These are phyloP conservation scores for Lipomyces mesembrius DNA, from an alignment of 805 yeast species.

Conservation along the genomic window DNA sequence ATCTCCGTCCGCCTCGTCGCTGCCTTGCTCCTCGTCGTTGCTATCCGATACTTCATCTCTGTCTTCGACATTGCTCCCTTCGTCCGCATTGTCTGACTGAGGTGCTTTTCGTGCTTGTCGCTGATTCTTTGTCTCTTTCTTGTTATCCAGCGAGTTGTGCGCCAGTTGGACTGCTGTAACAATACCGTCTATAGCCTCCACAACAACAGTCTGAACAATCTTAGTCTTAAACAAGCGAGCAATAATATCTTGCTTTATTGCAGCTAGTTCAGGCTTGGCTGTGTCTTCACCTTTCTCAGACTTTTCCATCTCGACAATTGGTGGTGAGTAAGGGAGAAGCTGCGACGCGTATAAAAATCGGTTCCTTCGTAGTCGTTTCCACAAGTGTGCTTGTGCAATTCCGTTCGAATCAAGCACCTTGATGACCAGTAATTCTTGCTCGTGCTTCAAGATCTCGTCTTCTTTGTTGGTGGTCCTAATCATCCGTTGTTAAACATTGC, in stretches of 20 bases:
- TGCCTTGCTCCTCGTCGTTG: conserved; percentile 40
- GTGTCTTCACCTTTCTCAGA: conserved; percentile 13
- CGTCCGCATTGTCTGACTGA: conserved; percentile 20
- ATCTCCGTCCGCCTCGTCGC: conserved; percentile 13
- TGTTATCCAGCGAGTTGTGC: conserved; percentile 16
- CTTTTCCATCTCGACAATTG: conserved; percentile 5
- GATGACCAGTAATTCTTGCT: conserved; percentile 38
- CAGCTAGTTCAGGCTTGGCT: not conserved
- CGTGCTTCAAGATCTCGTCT: conserved; percentile 30
- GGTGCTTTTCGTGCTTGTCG: not conserved
- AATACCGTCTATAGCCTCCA: conserved; percentile 22
- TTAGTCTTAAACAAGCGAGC: conserved; percentile 39
- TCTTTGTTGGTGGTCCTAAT: conserved; percentile 14
- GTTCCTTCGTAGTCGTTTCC: conserved; percentile 25
- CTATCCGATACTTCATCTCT: conserved; percentile 37
- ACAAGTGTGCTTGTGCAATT: conserved; percentile 32
- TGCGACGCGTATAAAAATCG: conserved; percentile 16
- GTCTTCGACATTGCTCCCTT: conserved; percentile 36
- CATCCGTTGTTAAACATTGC: not conserved
- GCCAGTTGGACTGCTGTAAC: conserved; percentile 33
- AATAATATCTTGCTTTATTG: conserved; percentile 32
- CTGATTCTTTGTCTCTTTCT: not conserved
- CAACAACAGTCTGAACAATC: conserved; percentile 32
- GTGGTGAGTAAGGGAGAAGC: conserved; percentile 24
- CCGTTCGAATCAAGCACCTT: conserved; percentile 35